phyloP scores from a whole-genome alignment of 2,329 filamentous ascomycete genomes.

The Penicillium sp. region DNA sequence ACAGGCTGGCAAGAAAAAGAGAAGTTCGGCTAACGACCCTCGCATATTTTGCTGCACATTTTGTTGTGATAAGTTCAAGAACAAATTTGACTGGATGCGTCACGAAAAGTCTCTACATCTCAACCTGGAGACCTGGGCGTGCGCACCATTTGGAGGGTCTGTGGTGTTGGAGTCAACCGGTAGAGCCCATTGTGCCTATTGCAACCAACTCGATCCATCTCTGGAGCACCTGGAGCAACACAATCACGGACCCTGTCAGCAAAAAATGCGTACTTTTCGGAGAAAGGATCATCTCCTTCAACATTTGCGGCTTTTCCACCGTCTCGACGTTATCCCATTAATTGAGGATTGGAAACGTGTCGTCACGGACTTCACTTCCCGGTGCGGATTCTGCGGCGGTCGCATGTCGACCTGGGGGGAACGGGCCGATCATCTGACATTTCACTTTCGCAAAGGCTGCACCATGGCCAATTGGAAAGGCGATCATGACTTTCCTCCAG shows the following conservation, averaged over 20 bases:
- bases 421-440: neutral
- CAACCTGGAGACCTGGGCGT: conserved; percentile 17
- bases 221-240: conserved; percentile 43
- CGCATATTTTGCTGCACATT: conserved; percentile 19
- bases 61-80: conserved; percentile 22
- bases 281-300: conserved; percentile 49
- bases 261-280: conserved; percentile 44
- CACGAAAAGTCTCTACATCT: conserved; percentile 23
- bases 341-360: conserved; percentile 13
- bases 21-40: neutral
- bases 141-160: conserved; percentile 14
- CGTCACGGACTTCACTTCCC: neutral
- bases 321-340: conserved; percentile 28
- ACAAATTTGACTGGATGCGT: conserved; percentile 20
- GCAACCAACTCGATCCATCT: conserved; percentile 39
- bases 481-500: conserved; percentile 12
- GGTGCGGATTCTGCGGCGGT: conserved; percentile 12
- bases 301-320: conserved; percentile 45
- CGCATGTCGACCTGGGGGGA: neutral
- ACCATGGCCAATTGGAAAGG: conserved; percentile 13
- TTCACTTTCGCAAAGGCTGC: conserved; percentile 10
- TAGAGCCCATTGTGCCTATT: conserved; percentile 40
- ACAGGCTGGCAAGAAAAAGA: neutral
- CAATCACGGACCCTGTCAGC: conserved; percentile 41
- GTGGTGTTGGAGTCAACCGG: conserved; percentile 5